phyloP scores from a whole-genome alignment of 2,329 filamentous ascomycete species.

The Cercospora sojina region DNA sequence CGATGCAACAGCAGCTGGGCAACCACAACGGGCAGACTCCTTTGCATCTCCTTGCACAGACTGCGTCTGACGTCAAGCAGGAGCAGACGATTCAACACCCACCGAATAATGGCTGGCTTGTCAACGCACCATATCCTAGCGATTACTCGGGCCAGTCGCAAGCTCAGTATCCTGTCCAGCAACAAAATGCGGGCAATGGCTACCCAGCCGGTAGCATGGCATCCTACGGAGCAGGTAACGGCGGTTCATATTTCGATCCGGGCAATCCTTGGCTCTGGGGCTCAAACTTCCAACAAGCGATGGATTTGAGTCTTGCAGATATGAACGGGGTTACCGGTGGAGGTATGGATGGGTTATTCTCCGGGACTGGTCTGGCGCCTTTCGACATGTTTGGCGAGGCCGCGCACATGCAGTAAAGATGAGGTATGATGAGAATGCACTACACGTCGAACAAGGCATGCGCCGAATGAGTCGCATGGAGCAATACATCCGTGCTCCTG shows the following conservation, averaged over 20 bases:
- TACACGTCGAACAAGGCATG: not conserved
- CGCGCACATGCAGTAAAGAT: not conserved
- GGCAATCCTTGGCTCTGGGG: conserved; percentile 34
- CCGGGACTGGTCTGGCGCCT: conserved; percentile 34
- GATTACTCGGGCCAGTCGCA: conserved; percentile 29
- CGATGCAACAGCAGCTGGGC: conserved; percentile 12
- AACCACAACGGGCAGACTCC: conserved; percentile 19
- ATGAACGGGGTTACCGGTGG: conserved; percentile 35
- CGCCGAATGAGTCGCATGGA: too few species aligned
- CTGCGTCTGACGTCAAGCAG: conserved; percentile 22
- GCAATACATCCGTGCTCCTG: too few species aligned
- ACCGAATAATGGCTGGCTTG: conserved; percentile 27
- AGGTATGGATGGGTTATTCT: conserved; percentile 36
- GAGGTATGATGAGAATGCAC: not conserved
- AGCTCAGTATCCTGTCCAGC: conserved; percentile 16
- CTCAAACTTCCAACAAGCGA: conserved; percentile 39
- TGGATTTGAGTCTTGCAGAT: conserved; percentile 38
- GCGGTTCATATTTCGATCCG: conserved; percentile 11
- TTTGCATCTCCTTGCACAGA: conserved; percentile 31
- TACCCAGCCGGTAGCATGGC: conserved; percentile 9
- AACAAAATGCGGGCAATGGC: conserved; percentile 3
- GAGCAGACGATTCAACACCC: conserved; percentile 9
- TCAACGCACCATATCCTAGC: conserved; percentile 25
- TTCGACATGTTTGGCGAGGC: conserved; percentile 18
- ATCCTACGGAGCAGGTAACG: not conserved